phyloP scores from a whole-genome alignment of 225 moss, liverwort and hornwort species.

The Sphagnum tenellum region DNA sequence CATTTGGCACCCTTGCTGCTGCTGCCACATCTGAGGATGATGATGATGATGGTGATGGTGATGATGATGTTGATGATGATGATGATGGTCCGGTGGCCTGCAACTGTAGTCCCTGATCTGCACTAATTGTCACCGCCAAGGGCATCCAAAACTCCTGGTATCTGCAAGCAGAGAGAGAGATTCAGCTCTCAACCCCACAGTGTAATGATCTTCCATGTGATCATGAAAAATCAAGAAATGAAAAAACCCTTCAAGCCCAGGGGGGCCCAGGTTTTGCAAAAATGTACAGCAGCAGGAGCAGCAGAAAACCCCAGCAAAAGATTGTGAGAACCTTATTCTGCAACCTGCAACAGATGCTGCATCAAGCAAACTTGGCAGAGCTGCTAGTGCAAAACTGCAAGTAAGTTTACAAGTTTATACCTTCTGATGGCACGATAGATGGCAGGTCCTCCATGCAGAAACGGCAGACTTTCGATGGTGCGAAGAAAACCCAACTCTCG shows the following conservation, averaged over 20 bases:
- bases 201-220: too few relatives aligned
- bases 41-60: too few relatives aligned
- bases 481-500: constrained; percentile 78
- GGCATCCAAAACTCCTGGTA: constrained; percentile 82
- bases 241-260: background rate
- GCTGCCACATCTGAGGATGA: too few relatives aligned
- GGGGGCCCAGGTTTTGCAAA: too few relatives aligned
- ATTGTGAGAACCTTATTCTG: too few relatives aligned
- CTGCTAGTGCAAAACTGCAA: background rate
- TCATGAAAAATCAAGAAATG: background rate
- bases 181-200: too few relatives aligned
- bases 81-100: too few relatives aligned
- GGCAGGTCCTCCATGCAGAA: constrained; percentile 57
- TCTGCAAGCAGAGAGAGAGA: constrained; percentile 14
- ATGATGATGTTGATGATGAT: too few relatives aligned
- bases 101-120: background rate
- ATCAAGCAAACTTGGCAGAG: background rate
- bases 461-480: constrained; percentile 65
- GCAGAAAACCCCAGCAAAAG: too few relatives aligned
- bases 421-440: constrained; percentile 43
- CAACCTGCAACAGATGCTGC: background rate
- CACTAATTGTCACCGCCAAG: constrained; percentile 30
- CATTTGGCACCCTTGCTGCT: too few relatives aligned
- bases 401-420: too few relatives aligned
- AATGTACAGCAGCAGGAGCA: too few relatives aligned